Evolutionary conservation across 768 basidiomycete species (phyloP).

Genomic region (Panus rudis): DNA sequence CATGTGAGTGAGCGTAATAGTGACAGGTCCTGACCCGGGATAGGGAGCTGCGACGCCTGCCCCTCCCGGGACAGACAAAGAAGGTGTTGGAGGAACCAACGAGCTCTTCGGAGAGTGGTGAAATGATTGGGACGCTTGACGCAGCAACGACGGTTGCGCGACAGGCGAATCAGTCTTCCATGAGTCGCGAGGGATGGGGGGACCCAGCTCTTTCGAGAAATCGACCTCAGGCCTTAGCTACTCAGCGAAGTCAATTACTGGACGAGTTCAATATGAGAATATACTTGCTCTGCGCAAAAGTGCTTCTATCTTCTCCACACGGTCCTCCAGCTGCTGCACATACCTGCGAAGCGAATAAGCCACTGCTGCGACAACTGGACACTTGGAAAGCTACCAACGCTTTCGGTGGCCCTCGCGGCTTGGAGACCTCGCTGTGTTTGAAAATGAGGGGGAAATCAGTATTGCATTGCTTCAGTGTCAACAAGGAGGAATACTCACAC

Average conservation of each 20-base stretch:
- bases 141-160: constrained; percentile 15
- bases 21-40: background rate
- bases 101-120: background rate
- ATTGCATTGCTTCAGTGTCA: background rate
- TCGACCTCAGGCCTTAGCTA: constrained; percentile 59
- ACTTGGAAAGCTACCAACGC: constrained; percentile 22
- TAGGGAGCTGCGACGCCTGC: background rate
- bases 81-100: background rate
- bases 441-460: constrained; percentile 1
- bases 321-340: constrained; percentile 28
- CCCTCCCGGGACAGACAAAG: background rate
- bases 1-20: background rate
- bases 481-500: constrained; percentile 17
- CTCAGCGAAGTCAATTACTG: background rate
- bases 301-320: constrained; percentile 30
- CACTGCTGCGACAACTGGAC: background rate
- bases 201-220: constrained; percentile 57
- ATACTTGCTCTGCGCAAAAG: constrained; percentile 30
- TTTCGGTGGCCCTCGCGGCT: constrained; percentile 33
- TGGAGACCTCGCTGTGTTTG: constrained; percentile 26
- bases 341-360: constrained; percentile 17
- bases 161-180: constrained; percentile 41
- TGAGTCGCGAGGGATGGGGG: constrained; percentile 53
- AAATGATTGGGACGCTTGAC: background rate
- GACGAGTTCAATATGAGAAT: constrained; percentile 2